A percentile compares a stretch with the other conserved stretches of the same genome.
These are phyloP conservation scores for Mollisiaceae sp. DNA, from an alignment of 2,329 filamentous ascomycete species.

Conservation along the genomic window DNA sequence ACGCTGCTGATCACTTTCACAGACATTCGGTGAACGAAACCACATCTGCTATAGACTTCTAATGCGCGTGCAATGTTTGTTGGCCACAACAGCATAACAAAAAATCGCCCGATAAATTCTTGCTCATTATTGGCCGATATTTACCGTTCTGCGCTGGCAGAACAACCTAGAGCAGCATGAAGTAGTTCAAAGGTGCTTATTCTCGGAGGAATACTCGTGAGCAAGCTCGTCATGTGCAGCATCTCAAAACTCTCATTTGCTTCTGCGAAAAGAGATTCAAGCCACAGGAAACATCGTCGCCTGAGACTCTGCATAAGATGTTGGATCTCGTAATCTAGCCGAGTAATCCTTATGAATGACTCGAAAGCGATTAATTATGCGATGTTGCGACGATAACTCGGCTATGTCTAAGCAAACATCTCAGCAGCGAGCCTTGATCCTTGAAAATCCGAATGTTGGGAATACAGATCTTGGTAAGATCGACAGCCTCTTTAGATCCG, in stretches of 20 bases:
- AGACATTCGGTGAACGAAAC: neutral
- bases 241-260: neutral
- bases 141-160: neutral
- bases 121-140: neutral
- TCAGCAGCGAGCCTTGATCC: neutral
- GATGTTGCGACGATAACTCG: neutral
- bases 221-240: neutral
- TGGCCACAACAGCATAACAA: conserved; percentile 4
- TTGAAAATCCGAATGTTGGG: conserved; percentile 2
- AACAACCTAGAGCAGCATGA: neutral
- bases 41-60: neutral
- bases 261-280: neutral
- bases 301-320: too few species aligned
- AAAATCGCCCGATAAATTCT: neutral
- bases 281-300: neutral
- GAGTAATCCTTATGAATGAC: neutral
- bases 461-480: conserved; percentile 2
- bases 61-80: neutral
- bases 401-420: neutral
- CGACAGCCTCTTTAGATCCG: neutral
- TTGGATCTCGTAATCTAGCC: neutral
- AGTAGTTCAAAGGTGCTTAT: conserved; percentile 1
- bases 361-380: neutral
- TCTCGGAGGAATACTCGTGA: neutral
- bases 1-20: neutral